Conservation (phyloP, 1,284 basidiomycete genomes). For the Ustanciosporium gigantosporum region DNA sequence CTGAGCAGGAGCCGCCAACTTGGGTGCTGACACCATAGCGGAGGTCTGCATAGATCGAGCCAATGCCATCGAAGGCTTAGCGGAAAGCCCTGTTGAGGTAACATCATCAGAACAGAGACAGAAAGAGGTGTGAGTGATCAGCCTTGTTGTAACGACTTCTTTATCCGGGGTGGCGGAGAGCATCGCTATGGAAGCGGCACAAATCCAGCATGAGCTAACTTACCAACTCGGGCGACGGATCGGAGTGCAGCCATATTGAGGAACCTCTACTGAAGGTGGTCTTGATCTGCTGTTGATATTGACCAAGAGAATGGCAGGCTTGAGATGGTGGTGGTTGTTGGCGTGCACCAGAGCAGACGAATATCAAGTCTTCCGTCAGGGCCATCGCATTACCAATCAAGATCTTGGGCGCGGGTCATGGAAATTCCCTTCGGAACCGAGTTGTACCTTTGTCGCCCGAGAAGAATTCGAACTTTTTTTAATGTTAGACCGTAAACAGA, state of each 20-base stretch:
- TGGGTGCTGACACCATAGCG: slow-evolving; percentile 27
- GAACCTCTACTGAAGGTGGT: background rate
- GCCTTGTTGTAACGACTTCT: background rate
- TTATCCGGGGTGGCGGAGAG: too few relatives aligned
- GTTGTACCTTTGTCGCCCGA: too few relatives aligned
- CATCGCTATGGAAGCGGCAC: background rate
- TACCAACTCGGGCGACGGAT: slow-evolving; percentile 36
- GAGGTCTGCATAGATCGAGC: slow-evolving; percentile 38
- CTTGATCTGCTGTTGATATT: background rate
- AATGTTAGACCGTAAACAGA: too few relatives aligned
- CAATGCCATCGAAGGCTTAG: slow-evolving; percentile 28
- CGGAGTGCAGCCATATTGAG: slow-evolving; percentile 34
- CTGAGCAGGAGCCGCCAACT: slow-evolving; percentile 9
- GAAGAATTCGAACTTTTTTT: too few relatives aligned
- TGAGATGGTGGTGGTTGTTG: too few relatives aligned
- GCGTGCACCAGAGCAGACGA: too few relatives aligned
- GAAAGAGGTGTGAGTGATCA: background rate
- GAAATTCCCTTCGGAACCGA: too few relatives aligned
- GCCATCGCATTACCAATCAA: slow-evolving; percentile 43
- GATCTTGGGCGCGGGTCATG: too few relatives aligned
- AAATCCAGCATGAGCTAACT: slow-evolving; percentile 1
- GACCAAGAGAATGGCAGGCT: too few relatives aligned
- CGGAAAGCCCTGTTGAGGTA: slow-evolving; percentile 17
- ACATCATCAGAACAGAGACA: background rate
- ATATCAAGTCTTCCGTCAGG: background rate